Evolutionary conservation across 2,329 filamentous ascomycete species (phyloP).

Genomic region (Penicillium glabrum): DNA sequence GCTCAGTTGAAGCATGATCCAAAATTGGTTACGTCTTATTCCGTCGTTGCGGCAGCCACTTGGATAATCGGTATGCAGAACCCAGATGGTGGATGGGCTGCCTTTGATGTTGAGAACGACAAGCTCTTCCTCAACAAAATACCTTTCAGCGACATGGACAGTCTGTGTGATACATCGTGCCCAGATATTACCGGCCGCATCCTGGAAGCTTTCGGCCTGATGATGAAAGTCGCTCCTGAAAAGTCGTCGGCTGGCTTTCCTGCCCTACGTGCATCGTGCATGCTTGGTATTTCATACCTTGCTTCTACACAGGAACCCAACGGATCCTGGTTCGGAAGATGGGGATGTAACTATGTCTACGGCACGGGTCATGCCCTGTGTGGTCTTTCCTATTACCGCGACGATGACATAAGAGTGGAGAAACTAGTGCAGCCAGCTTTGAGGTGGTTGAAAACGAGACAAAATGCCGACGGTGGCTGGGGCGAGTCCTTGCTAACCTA

Average conservation of each 20-base stretch:
- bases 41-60: conserved; percentile 11
- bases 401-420: not conserved
- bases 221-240: no score
- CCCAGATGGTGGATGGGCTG: conserved; percentile 38
- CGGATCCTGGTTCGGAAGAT: conserved; percentile 35
- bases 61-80: conserved; percentile 41
- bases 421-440: conserved; percentile 3
- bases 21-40: not conserved
- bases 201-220: conserved; percentile 30
- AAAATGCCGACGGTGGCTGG: conserved; percentile 36
- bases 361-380: conserved; percentile 34
- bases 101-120: conserved; percentile 38
- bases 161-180: conserved; percentile 34
- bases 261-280: no score
- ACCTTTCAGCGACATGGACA: conserved; percentile 39
- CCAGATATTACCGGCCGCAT: conserved; percentile 37
- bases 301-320: conserved; percentile 20
- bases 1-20: conserved; percentile 27
- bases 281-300: conserved; percentile 7
- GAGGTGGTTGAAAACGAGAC: conserved; percentile 25
- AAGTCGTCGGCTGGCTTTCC: no score
- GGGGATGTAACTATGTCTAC: conserved; percentile 37
- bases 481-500: conserved; percentile 29
- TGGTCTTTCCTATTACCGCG: conserved; percentile 25
- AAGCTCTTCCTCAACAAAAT: conserved; percentile 34